Base-by-base conservation (phyloP, 1,284 basidiomycete genomes). In the Trichosporon coremiiforme region DNA sequence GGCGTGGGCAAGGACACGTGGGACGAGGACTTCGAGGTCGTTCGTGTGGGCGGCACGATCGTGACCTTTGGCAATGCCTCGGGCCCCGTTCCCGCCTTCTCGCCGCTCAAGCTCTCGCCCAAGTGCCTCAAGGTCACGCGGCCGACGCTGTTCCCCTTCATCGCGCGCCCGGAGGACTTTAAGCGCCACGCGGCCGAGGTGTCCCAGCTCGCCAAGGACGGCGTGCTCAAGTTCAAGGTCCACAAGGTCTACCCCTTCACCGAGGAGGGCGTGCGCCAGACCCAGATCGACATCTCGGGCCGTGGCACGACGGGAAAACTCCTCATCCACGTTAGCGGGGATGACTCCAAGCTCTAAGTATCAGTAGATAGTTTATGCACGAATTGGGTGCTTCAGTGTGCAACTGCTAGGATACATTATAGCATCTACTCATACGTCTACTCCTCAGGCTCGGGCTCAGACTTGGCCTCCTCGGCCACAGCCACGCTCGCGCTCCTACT, bases 1-100 rank as follows among this genome's bases (percentile, higher is more conserved):
- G 95, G 95, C 57, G 94, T 99, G 29, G 96, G 96, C 9, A 94
- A 91, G 84, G 91, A 93, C 80, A 95, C 93, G 86, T 95, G 93
- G 82, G 90, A 94, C 73, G 87, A 87, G 74, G 88, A 95, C 84
- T 94, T 96, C 82, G 87, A 90, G 78, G 85, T 95, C 78, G 86
- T 93, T 70, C 87, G 88, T 74, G 86, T 91, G 53, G 94, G 93
- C 78, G 93, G 76, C 6, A 86, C 85, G 3, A 82, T 98, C 47
- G 90, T 95, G n/a, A 90, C 90, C 9, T 89, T 95, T 67, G 96
- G 96, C 0, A 98, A 97, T 79, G 93, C 95, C 0, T 95, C 70
- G 65, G 77, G 79, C 50, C 71, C 79, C 20, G 74, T 77, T 4
- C 77, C 83, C 10, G 76, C 92, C 0, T 90, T 96, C 77, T 82